These are phyloP conservation scores for Hypoxylon rubiginosum DNA, from an alignment of 2,329 filamentous ascomycete species.

Conservation along the genomic window DNA sequence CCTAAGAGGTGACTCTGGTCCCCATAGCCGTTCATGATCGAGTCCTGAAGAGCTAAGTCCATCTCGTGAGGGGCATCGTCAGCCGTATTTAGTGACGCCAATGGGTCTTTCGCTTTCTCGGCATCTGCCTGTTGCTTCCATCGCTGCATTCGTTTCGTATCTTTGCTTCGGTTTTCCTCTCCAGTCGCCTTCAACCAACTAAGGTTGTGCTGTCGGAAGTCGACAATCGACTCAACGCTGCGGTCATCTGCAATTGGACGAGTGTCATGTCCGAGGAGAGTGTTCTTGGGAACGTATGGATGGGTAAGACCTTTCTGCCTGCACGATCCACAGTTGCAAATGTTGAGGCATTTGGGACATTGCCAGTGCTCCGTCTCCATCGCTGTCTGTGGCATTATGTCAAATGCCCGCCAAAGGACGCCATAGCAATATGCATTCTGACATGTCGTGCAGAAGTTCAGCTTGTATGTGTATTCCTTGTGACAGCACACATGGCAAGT, in stretches of 20 bases:
- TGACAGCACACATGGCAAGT: conserved; percentile 87
- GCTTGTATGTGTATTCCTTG: conserved; percentile 85
- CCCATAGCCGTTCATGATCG: conserved; percentile 51
- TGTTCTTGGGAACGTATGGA: conserved; percentile 89
- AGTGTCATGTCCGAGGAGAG: conserved; percentile 90
- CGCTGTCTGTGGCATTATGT: conserved; percentile 85
- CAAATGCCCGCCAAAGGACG: conserved; percentile 91
- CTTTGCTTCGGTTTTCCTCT: conserved; percentile 69
- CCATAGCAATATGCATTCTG: conserved; percentile 89
- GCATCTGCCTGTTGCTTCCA: conserved; percentile 69
- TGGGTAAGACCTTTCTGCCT: conserved; percentile 74
- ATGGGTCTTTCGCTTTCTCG: conserved; percentile 66
- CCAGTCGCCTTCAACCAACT: conserved; percentile 78
- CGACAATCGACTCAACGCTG: conserved; percentile 89
- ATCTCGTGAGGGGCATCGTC: conserved; percentile 49
- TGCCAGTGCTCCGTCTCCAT: conserved; percentile 87
- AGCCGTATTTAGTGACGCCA: conserved; percentile 45
- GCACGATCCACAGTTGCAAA: conserved; percentile 90
- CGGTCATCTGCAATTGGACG: conserved; percentile 89
- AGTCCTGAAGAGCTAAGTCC: conserved; percentile 51
- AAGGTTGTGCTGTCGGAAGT: conserved; percentile 91
- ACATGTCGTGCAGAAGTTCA: conserved; percentile 85
- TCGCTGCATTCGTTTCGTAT: conserved; percentile 69
- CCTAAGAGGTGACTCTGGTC: conserved; percentile 55
- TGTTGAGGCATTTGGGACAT: conserved; percentile 86